Evolutionary conservation across 2,329 filamentous ascomycete species (phyloP).

Genomic region (Moelleriella libera): DNA sequence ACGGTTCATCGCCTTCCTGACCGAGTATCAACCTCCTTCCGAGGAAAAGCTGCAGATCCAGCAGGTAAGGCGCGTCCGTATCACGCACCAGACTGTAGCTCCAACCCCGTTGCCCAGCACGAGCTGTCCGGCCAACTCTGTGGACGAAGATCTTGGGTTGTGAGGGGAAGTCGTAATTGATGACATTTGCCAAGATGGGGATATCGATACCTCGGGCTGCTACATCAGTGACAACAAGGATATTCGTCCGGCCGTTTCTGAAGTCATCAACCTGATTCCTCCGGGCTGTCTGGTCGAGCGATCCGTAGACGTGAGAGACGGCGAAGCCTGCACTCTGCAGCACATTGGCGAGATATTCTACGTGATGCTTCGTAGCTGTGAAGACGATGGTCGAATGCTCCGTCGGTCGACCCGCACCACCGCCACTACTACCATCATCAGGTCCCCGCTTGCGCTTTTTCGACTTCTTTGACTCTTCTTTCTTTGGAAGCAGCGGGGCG

Average conservation of each 20-base stretch:
- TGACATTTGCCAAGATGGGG: constrained; percentile 86
- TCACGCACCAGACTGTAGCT: constrained; percentile 85
- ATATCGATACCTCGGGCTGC: constrained; percentile 97
- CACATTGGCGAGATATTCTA: constrained; percentile 80
- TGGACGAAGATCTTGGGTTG: constrained; percentile 97
- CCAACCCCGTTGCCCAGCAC: constrained; percentile 88
- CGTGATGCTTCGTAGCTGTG: constrained; percentile 89
- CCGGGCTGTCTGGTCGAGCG: constrained; percentile 84
- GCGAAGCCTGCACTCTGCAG: constrained; percentile 72
- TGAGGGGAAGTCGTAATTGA: constrained; percentile 96
- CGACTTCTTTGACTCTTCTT: constrained; percentile 28
- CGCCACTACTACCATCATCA: constrained; percentile 22
- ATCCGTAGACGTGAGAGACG: constrained; percentile 88
- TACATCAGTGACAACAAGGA: constrained; percentile 91
- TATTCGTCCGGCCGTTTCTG: constrained; percentile 68
- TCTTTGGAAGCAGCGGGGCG: constrained; percentile 32
- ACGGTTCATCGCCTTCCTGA: constrained; percentile 44
- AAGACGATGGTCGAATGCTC: constrained; percentile 92
- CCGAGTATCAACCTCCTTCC: constrained; percentile 72
- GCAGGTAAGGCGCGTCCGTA: constrained; percentile 76
- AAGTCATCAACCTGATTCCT: constrained; percentile 89
- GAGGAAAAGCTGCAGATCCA: constrained; percentile 90
- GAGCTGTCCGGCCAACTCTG: constrained; percentile 85
- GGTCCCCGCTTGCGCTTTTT: constrained; percentile 59
- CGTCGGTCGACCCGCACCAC: constrained; percentile 51